phyloP scores from a whole-genome alignment of 179 eudicot genomes.

The Vitellaria paradoxa region DNA sequence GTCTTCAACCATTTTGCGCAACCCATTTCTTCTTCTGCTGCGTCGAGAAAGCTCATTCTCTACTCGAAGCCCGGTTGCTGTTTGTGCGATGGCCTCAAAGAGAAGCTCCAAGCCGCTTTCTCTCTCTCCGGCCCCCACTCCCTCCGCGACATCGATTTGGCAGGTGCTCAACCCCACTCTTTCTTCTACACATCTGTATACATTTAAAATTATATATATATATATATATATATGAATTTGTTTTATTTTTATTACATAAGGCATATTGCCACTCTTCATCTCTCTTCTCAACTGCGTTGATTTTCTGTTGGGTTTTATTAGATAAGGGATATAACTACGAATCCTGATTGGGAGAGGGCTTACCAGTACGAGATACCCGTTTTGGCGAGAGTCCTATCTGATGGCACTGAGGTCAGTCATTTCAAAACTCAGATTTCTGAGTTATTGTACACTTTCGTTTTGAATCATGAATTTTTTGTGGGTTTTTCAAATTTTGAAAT shows the following conservation, averaged over 20 bases:
- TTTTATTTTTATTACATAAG: not conserved
- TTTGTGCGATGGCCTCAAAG: slow-evolving; percentile 88
- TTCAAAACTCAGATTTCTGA: not conserved
- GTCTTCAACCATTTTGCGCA: not conserved
- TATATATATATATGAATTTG: not conserved
- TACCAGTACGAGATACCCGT: slow-evolving; percentile 94
- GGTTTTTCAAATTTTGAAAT: not conserved
- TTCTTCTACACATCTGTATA: not conserved
- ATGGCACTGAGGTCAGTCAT: slow-evolving; percentile 72
- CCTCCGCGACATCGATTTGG: slow-evolving; percentile 50
- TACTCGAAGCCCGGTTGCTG: slow-evolving; percentile 90
- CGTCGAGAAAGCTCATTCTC: slow-evolving; percentile 46
- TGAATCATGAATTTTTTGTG: not conserved
- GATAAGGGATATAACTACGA: slow-evolving; percentile 83
- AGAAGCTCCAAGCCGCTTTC: slow-evolving; percentile 66
- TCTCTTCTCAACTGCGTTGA: not conserved
- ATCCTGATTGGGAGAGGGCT: slow-evolving; percentile 87
- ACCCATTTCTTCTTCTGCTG: slow-evolving; percentile 6
- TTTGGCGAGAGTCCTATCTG: slow-evolving; percentile 58
- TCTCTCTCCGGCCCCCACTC: slow-evolving; percentile 30
- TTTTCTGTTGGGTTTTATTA: slow-evolving; percentile 23
- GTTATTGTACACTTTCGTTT: not conserved
- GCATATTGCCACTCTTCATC: not conserved
- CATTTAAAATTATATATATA: not conserved
- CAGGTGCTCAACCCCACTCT: slow-evolving; percentile 33